Evolutionary conservation across 352 stramenopile species (phyloP).

Genomic region (Salisapilia sapeloensis): DNA sequence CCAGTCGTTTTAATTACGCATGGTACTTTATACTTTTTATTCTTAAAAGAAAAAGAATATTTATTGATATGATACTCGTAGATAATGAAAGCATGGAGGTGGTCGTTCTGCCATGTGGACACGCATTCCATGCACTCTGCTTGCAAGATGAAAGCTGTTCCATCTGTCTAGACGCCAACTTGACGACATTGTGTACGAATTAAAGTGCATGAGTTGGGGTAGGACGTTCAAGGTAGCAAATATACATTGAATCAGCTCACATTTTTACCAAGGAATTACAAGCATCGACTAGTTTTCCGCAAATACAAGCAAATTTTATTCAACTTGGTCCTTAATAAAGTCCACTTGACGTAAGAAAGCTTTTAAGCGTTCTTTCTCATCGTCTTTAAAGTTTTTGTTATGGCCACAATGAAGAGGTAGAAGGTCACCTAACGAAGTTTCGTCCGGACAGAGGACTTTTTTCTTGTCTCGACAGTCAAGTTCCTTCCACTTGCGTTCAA

Average conservation of each 20-base stretch:
- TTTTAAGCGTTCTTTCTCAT: slow-evolving; percentile 49
- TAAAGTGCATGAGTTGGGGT: too few species aligned
- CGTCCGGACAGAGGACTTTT: slow-evolving; percentile 6
- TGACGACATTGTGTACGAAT: too few species aligned
- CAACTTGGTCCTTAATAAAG: too few species aligned
- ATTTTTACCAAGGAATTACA: too few species aligned
- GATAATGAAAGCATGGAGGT: slow-evolving; percentile 66
- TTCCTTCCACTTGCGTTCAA: slow-evolving; percentile 33
- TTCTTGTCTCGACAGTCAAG: slow-evolving; percentile 7
- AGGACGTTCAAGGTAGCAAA: too few species aligned
- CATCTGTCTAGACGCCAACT: slow-evolving; percentile 40
- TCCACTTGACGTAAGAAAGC: slow-evolving; percentile 28
- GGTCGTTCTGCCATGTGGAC: slow-evolving; percentile 53
- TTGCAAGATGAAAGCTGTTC: slow-evolving; percentile 41
- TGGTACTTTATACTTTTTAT: slow-evolving; percentile 15
- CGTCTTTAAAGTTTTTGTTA: slow-evolving; percentile 70
- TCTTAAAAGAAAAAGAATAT: slow-evolving; percentile 3
- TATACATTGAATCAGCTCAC: too few species aligned
- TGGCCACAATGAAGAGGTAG: slow-evolving; percentile 68
- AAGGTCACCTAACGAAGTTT: slow-evolving; percentile 27
- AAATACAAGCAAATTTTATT: too few species aligned
- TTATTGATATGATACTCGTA: slow-evolving; percentile 6
- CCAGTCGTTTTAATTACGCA: slow-evolving; percentile 67
- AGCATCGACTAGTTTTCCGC: too few species aligned
- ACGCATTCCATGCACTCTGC: slow-evolving; percentile 58